Conservation (phyloP, 257 asterid species). For the Rhazya stricta region DNA sequence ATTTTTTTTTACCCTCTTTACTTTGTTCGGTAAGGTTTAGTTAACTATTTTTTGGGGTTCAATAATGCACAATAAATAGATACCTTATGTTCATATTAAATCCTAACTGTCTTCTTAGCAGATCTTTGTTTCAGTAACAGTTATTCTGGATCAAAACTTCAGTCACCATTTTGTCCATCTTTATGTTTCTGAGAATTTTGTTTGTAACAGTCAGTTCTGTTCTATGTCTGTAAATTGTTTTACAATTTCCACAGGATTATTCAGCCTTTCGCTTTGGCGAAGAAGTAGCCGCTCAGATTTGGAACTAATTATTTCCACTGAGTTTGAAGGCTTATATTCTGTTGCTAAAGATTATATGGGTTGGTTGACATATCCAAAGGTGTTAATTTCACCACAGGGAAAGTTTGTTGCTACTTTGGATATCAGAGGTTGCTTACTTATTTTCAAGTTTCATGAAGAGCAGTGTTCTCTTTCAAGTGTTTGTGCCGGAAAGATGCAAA, state of each 20-base stretch:
- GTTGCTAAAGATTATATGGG: conserved; percentile 35
- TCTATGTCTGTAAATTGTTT: conserved; percentile 9
- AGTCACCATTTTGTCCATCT: background rate
- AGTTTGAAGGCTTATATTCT: conserved; percentile 62
- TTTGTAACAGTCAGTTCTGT: background rate
- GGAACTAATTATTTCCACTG: conserved; percentile 47
- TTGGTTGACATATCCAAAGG: conserved; percentile 61
- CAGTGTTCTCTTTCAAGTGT: conserved; percentile 40
- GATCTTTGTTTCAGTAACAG: background rate
- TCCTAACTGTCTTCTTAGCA: background rate
- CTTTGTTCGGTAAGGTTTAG: background rate
- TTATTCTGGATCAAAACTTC: background rate
- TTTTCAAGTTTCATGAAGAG: conserved; percentile 61
- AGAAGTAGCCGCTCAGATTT: conserved; percentile 40
- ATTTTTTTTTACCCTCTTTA: background rate
- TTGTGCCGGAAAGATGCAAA: conserved; percentile 31
- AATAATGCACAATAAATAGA: background rate
- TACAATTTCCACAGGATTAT: conserved; percentile 46
- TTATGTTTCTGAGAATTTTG: background rate
- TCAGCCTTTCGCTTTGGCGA: conserved; percentile 65
- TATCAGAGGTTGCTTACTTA: conserved; percentile 52
- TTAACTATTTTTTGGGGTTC: background rate
- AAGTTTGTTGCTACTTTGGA: conserved; percentile 68
- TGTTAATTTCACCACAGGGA: conserved; percentile 69
- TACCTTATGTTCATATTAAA: background rate